phyloP scores from a whole-genome alignment of 2,329 filamentous ascomycete genomes.

The Plectosphaerella cucumerina region DNA sequence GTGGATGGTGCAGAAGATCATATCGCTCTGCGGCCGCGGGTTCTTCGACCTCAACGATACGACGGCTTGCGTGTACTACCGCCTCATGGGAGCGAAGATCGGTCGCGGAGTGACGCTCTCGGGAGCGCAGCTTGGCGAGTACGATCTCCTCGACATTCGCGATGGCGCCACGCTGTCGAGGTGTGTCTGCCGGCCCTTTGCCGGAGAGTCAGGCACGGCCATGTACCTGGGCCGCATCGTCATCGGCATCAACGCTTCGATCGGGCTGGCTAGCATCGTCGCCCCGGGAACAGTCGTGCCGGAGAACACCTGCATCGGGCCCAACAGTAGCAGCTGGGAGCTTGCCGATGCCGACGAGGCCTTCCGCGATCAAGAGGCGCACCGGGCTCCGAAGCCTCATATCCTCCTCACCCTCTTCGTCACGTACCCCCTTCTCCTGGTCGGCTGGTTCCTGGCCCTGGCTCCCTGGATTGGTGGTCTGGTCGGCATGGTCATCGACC shows the following conservation, averaged over 20 bases:
- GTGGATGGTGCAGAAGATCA: slow-evolving; percentile 54
- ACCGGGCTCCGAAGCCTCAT: slow-evolving; percentile 35
- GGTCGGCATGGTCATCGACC: slow-evolving; percentile 60
- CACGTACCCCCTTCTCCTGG: slow-evolving; percentile 34
- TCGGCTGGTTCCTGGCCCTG: slow-evolving; percentile 36
- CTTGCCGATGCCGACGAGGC: slow-evolving; percentile 39
- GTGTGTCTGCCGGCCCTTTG: slow-evolving; percentile 49
- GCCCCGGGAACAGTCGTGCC: slow-evolving; percentile 46
- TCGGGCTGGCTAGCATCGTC: slow-evolving; percentile 45
- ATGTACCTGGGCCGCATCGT: slow-evolving; percentile 52
- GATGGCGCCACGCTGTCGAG: slow-evolving; percentile 42
- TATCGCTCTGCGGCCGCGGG: slow-evolving; percentile 43
- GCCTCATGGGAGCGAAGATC: slow-evolving; percentile 48
- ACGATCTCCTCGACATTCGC: slow-evolving; percentile 50
- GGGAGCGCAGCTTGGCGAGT: slow-evolving; percentile 45
- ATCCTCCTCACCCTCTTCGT: slow-evolving; percentile 37
- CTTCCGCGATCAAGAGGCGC: slow-evolving; percentile 38
- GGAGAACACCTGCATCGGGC: slow-evolving; percentile 46
- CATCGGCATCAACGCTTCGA: slow-evolving; percentile 41
- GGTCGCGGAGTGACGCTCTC: slow-evolving; percentile 45
- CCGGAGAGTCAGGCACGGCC: slow-evolving; percentile 50
- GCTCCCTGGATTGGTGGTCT: slow-evolving; percentile 40
- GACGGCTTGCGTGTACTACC: slow-evolving; percentile 39
- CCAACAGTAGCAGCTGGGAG: slow-evolving; percentile 56
- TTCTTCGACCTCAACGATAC: slow-evolving; percentile 35